Base-by-base conservation (phyloP, 2,329 filamentous ascomycete species). In the Bimuria novae-zelandiae region DNA sequence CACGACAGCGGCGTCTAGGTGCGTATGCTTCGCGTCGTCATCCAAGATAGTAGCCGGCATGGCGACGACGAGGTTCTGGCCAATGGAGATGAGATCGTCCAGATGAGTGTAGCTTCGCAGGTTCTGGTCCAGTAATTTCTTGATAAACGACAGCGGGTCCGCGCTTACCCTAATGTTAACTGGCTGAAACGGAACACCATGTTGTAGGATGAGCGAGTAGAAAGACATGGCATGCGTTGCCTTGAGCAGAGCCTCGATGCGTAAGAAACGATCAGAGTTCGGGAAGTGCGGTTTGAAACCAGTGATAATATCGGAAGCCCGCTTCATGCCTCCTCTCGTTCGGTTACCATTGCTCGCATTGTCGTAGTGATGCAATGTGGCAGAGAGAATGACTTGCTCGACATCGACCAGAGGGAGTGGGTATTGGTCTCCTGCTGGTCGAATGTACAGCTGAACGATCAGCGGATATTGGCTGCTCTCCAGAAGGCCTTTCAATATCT, bases 311-410 rank as follows among this genome's bases (percentile, higher is more conserved):
- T 73, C 70, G 60, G 88, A 82, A 40, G 89, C 90, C 70, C 86
- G 90, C 73, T 90, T 90, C 64, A 94, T 80, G 0, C 88, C 88
- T 14, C 90, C 90, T 59, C 89, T 81, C 1, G 83, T 89, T 50
- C 84, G 84, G 62, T 93, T 92, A 0, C 89, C 88, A 64, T 94
- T 94, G 19, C 88, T 89, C 3, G 90, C 89, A 66, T 90, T 90
- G 65, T 94, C 90, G 66, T 92, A 94, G 3, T 87, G 83, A 49
- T 83, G 80, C 76, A 92, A 82, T 1, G 87, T 87, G 41, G 85
- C 80, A 1, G 79, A 78, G 36, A 89, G 76, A 7, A 91, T 77
- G 1, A 84, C 83, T 4, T 84, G 80, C 64, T 85, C 82, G 1
- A 90, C 73, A 6, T 79, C 69, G 3, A 80, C 71, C 2, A 69